Conservation (phyloP, 164 flowering plant species). For the Liquidambar formosana region DNA sequence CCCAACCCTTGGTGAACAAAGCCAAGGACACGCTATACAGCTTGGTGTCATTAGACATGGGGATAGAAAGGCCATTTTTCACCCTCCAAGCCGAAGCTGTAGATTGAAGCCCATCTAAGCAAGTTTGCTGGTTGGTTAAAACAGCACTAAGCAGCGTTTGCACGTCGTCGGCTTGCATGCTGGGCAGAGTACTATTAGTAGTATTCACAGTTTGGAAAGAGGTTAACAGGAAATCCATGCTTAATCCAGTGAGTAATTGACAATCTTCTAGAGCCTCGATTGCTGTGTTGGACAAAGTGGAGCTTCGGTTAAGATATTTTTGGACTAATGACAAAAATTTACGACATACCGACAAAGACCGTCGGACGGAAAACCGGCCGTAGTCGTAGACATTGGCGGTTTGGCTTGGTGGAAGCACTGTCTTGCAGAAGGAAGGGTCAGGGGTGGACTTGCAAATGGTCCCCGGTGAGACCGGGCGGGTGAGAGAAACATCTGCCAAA, state of each 20-base stretch:
- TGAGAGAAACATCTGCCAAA: slow-evolving; percentile 12
- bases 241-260: slow-evolving; percentile 32
- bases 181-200: too few relatives aligned
- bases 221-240: slow-evolving; percentile 36
- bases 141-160: slow-evolving; percentile 29
- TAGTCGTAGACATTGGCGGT: slow-evolving; percentile 34
- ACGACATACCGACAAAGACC: slow-evolving; percentile 33
- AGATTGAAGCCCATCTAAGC: slow-evolving; percentile 28
- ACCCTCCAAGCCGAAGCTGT: slow-evolving; percentile 12
- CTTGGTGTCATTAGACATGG: slow-evolving; percentile 30
- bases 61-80: slow-evolving; percentile 15
- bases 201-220: slow-evolving; percentile 23
- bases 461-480: slow-evolving; percentile 20
- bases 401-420: slow-evolving; percentile 21
- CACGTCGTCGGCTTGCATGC: slow-evolving; percentile 16
- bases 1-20: slow-evolving; percentile 33
- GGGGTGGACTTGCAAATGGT: slow-evolving; percentile 32
- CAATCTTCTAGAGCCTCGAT: slow-evolving; percentile 57
- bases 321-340: slow-evolving; percentile 32
- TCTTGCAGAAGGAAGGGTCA: slow-evolving; percentile 36
- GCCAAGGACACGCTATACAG: slow-evolving; percentile 37
- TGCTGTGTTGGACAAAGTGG: slow-evolving; percentile 29
- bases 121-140: slow-evolving; percentile 29
- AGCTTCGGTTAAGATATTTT: slow-evolving; percentile 22
- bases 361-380: slow-evolving; percentile 36